Evolutionary conservation across 495 filamentous ascomycete species (phyloP), one percentile per base, ranked within the genome.

Genomic region (Penicillium fimorum): DNA sequence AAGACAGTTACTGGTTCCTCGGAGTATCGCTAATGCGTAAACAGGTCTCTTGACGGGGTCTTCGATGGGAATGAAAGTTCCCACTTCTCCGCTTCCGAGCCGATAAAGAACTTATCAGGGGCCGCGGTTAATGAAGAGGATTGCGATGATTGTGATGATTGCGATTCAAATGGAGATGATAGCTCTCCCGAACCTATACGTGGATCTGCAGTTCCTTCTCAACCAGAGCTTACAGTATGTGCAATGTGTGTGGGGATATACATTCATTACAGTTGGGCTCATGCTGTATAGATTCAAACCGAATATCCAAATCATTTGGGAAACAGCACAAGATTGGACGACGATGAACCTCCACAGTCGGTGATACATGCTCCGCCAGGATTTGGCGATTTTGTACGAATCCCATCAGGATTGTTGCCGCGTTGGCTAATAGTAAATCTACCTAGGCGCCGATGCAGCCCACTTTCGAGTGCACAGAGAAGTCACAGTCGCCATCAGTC

Each of bases 351-450:
- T 50, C 82, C 89, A 22, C 79, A 87, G 55, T 96, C 91, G 3
- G 91, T 94, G 47, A 96, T 96, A 62, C 91, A 95, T 74, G 90
- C 88, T 20, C 91, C 91, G 4, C 73, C 87, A 60, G 88, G 86
- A 38, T 96, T 92, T 72, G 79, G 82, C 47, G 79, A 81, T 52
- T 92, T 92, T 81, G 89, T 93, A 64, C 74, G 86, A 73, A 3
- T 49, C 58, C 42, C 53, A 35, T 9, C 15, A 12, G 15, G 8
- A 17, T 20, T 20, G 9, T 38, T 54, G 32, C 24, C 30, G n/a
- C n/a, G 13, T 47, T 50, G 38, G 47, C 40, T 57, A 27, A 57
- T 17, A 8, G 18, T 17, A 7, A 44, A 45, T 17, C 10, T 27
- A 30, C 13, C 33, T 24, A 56, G 45, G 35, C 45, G n/a, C 35